phyloP scores from a whole-genome alignment of 441 rosid genomes.

The Populus trichocarpa region DNA sequence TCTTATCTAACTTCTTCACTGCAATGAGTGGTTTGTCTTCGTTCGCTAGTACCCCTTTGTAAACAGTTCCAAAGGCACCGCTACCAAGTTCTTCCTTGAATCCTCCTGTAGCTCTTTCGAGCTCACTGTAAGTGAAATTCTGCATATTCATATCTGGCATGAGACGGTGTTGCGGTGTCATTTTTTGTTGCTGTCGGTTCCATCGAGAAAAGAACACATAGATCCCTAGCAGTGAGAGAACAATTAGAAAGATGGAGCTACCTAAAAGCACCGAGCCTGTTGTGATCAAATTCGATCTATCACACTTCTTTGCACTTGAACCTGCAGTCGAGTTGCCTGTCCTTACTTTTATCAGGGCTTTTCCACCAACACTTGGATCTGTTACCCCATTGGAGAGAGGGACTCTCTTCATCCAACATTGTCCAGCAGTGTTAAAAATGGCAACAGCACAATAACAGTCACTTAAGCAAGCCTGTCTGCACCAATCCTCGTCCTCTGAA shows the following conservation, averaged over 20 bases:
- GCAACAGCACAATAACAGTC: slow-evolving; percentile 48
- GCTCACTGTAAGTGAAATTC: slow-evolving; percentile 31
- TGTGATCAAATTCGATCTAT: not conserved
- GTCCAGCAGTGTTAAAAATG: slow-evolving; percentile 9
- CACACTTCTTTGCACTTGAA: not conserved
- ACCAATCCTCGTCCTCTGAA: too few species aligned
- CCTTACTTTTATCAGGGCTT: slow-evolving; percentile 19
- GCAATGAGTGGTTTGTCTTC: slow-evolving; percentile 10
- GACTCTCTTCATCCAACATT: slow-evolving; percentile 40
- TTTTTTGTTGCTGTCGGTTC: not conserved
- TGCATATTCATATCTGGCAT: not conserved
- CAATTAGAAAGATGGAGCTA: slow-evolving; percentile 14
- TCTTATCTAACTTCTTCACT: not conserved
- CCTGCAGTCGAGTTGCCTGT: not conserved
- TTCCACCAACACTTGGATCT: too few species aligned
- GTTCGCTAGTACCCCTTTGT: too few species aligned
- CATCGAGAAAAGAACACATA: too few species aligned
- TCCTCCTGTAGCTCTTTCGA: slow-evolving; percentile 29
- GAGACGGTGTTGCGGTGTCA: not conserved
- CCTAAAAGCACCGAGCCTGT: slow-evolving; percentile 25
- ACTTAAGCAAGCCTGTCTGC: slow-evolving; percentile 11
- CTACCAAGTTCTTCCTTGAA: slow-evolving; percentile 26
- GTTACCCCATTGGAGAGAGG: not conserved
- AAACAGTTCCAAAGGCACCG: slow-evolving; percentile 27
- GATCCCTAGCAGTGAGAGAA: not conserved